Conservation (phyloP, 176 grass and related monocot genomes). For the Microstegium vimineum region DNA sequence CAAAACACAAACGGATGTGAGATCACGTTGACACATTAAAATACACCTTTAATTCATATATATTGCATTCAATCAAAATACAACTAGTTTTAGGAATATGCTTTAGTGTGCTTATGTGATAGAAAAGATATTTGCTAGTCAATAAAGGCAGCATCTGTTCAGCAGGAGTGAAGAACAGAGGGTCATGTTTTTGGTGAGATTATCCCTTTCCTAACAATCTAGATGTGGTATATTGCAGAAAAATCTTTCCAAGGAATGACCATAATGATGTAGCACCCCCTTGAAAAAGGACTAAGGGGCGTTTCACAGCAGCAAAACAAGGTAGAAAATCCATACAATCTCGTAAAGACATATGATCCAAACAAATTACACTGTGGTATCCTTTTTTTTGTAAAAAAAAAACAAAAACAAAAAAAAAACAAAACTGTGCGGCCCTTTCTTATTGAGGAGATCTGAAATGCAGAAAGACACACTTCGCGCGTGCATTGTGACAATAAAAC, state of each 20-base stretch:
- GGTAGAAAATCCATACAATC: not conserved
- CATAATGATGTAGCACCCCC: not conserved
- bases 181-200: not conserved
- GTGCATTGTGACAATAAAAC: not conserved
- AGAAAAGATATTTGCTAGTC: not conserved
- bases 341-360: not conserved
- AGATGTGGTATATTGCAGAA: not conserved
- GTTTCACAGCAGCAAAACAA: not conserved
- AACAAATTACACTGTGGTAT: not conserved
- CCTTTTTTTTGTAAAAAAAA: too few relatives aligned
- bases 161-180: not conserved
- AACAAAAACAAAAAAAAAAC: too few relatives aligned
- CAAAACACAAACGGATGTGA: conserved; percentile 8
- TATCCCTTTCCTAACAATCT: not conserved
- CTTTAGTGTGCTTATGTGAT: not conserved
- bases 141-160: not conserved
- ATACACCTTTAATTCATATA: not conserved
- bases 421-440: too few relatives aligned
- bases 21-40: not conserved
- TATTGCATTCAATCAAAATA: not conserved
- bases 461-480: not conserved
- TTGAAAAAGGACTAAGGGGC: not conserved
- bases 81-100: not conserved
- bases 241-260: not conserved
- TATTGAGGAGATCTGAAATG: not conserved